Evolutionary conservation across 768 basidiomycete species (phyloP).

Genomic region (Xanthoconium stramineum): DNA sequence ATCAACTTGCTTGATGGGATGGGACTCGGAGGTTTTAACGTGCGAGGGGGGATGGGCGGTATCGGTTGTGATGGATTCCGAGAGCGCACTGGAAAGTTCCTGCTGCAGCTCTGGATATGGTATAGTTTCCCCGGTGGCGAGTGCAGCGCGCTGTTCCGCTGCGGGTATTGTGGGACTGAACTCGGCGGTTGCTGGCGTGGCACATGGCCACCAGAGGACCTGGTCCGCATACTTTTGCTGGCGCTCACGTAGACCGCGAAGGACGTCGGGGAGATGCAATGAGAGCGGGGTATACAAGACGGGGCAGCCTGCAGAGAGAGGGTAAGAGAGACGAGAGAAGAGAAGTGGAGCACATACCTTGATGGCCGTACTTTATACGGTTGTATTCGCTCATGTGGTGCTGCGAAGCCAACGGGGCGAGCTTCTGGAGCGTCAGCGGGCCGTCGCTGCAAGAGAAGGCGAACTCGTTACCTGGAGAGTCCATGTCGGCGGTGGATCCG

Average conservation of each 20-base stretch:
- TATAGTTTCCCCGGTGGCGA: conserved; percentile 14
- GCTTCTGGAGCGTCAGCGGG: conserved; percentile 27
- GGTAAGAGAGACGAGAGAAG: neutral
- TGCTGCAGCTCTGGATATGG: conserved; percentile 37
- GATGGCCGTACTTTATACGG: conserved; percentile 60
- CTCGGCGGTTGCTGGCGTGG: neutral
- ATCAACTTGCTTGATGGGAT: conserved; percentile 76
- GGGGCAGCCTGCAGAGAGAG: conserved; percentile 46
- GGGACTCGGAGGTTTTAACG: conserved; percentile 72
- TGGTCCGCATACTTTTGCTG: conserved; percentile 41
- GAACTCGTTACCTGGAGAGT: conserved; percentile 14
- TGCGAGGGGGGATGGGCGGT: neutral
- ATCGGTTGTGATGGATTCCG: conserved; percentile 35
- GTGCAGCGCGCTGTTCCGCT: conserved; percentile 23
- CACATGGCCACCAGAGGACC: conserved; percentile 50
- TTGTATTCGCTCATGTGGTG: conserved; percentile 74
- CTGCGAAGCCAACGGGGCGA: conserved; percentile 64
- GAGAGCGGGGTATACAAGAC: conserved; percentile 60
- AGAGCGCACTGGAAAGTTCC: conserved; percentile 54
- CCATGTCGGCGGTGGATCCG: conserved; percentile 10
- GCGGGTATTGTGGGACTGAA: conserved; percentile 16
- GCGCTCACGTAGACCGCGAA: conserved; percentile 47
- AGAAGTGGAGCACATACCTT: conserved; percentile 18
- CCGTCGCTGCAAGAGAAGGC: neutral
- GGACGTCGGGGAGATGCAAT: conserved; percentile 56